Base-by-base conservation (phyloP, 441 rosid genomes). In the Populus hybrid region DNA sequence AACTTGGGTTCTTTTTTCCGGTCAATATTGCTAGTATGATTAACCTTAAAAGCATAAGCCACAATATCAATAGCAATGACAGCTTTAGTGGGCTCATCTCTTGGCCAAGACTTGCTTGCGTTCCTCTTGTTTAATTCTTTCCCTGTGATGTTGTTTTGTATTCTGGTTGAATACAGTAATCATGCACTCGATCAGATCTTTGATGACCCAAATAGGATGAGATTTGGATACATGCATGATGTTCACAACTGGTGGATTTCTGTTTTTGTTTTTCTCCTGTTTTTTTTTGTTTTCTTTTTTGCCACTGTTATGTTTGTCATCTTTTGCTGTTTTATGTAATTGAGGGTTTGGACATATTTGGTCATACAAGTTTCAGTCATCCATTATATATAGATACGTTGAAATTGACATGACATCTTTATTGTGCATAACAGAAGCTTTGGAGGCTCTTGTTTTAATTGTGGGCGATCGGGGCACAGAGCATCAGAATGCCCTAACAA, bases 401-500 rank as follows among this genome's bases (percentile, higher is more conserved):
- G 32, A 75, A 30, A 16, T 28, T 82, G 78, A 78, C 16, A 16
- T 1, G 32, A 9, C 26, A 81, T 40, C 19, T 10, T 74, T 53
- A n/a, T 59, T 50, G 40, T 79, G 53, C 73, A 30, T 75, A 64
- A 64, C 91, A 90, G 98, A 81, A 65, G 87, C 79, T 94, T 92
- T 28, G 95, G 99, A 70, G 97, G 99, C 68, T 75, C 97, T 2
- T 95, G 98, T 81, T 95, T 94, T 83, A 88, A 69, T 79, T 95
- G 97, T 75, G 98, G 98, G 34, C 86, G 83, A 59, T 73, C 93
- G 4, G 98, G 99, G 69, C 99, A 95, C 80, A 92, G 90, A 85
- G 97, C 99, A 82, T 79, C 99, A 38, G 97, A 95, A 77, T 95
- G 99, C 83, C 95, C 97, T 46, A 88, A 76, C 81, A 83, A 86